Evolutionary conservation across 208 protist genomes (phyloP), one percentile per base, ranked within the genome.

Genomic region (Leptomonas seymouri): DNA sequence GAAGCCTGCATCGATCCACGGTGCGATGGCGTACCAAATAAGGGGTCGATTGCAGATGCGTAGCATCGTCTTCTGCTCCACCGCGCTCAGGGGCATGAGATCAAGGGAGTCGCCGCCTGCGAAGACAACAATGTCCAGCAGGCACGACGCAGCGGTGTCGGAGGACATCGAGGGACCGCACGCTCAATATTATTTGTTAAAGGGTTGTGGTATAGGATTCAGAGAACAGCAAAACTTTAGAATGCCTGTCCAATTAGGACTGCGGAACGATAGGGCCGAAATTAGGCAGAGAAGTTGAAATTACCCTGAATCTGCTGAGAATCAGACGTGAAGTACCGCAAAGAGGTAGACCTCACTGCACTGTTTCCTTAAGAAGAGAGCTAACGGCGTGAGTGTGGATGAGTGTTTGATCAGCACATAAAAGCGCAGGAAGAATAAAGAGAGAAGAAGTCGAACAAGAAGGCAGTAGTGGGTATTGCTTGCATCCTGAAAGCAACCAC

Each of bases 51-150:
- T 96, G 72, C 86, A 90, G 5, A 84, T 62, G 41, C 67, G 76
- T 53, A 94, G 72, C 85, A 91, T 91, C 27, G 74, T 76, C 69
- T 93, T 93, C 28, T 75, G 79, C 56, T 91, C 85, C 64, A 81
- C 80, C 27, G 72, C 61, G 53, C 74, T 86, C 18, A 90, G 76
- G n/a, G 88, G 87, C 62, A 65, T 82, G 30, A 93, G 45, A 30
- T 80, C 71, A 5, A 68, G 54, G 2, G 84, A 82, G 56, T 63
- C 76, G n/a, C 86, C 88, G 34, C 87, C 81, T 14, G 88, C 86
- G 60, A 96, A 86, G n/a, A 96, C 80, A 34, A 96, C 85, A 30
- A 96, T 68, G 80, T 94, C 91, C 44, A 93, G 76, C 31, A 94
- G 71, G 49, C 78, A 79, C 6, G 67, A 62, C 56, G 70, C 70